Conservation (phyloP, 257 asterid species). For the Gynochthodes officinalis region DNA sequence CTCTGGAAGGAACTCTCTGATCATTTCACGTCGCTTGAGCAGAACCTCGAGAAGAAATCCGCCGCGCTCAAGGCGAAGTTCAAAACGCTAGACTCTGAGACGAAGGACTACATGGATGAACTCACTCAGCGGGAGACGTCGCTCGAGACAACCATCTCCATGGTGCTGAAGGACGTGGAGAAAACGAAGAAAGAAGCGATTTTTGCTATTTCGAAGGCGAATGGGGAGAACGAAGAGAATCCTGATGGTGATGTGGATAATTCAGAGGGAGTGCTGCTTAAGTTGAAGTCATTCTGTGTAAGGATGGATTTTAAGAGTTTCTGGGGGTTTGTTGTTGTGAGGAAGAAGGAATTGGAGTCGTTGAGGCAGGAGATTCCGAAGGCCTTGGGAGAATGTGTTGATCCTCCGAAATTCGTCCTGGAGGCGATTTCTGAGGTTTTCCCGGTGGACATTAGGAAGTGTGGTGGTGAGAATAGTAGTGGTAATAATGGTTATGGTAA, state of each 20-base stretch:
- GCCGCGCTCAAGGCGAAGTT: conserved; percentile 60
- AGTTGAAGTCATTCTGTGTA: conserved; percentile 50
- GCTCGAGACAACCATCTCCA: conserved; percentile 53
- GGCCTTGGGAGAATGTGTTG: conserved; percentile 68
- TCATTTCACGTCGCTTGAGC: conserved; percentile 84
- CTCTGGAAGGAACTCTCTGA: conserved; percentile 99
- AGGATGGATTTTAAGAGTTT: conserved; percentile 65
- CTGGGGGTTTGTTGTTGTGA: conserved; percentile 62
- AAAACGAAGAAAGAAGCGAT: conserved; percentile 26
- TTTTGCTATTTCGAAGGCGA: not conserved
- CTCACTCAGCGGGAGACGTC: conserved; percentile 76
- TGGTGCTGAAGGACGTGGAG: conserved; percentile 40
- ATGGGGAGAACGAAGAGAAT: not conserved
- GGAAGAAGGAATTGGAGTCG: conserved; percentile 80
- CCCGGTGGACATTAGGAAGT: conserved; percentile 54
- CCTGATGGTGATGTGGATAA: conserved; percentile 60
- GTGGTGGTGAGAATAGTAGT: conserved; percentile 10
- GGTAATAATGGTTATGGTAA: conserved; percentile 22
- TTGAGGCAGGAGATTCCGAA: conserved; percentile 61
- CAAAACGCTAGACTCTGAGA: conserved; percentile 43
- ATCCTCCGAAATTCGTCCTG: conserved; percentile 88
- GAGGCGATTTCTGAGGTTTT: conserved; percentile 94
- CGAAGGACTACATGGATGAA: conserved; percentile 51
- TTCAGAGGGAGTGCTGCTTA: conserved; percentile 58
- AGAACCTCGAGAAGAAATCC: conserved; percentile 66